Base-by-base conservation (phyloP, 495 filamentous ascomycete species). In the Lophiostoma macrostomum region DNA sequence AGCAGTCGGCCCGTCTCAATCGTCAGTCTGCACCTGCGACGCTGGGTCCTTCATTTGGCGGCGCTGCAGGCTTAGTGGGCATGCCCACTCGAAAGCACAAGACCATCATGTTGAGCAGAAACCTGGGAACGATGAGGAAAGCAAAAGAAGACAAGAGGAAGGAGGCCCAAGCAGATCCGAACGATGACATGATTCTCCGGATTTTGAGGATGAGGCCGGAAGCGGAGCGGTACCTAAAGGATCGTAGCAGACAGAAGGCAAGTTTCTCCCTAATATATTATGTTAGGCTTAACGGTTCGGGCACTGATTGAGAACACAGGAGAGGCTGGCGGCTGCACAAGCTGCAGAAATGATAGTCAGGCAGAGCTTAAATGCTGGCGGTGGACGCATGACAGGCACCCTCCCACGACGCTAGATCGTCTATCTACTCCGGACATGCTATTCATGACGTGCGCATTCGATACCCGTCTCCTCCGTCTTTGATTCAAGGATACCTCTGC, bases 191-290 rank as follows among this genome's bases (percentile, higher is more conserved):
- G 87, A 97, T 99, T 55, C 71, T 99, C 31, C 80, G 93, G 12
- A 97, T 99, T 55, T 69, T 99, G 58, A 81, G 93, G 40, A 99
- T 99, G 93, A 76, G 93, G 40, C 90, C 91, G 13, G 93, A 97
- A 74, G 94, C 93, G n/a, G 81, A 83, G 32, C 73, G 79, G 30
- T 99, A 99, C 73, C 74, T 99, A 42, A 86, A 84, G 47, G 91
- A 97, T 69, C 75, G 93, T 18, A 91, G 87, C 65, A 80, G 94
- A 51, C 93, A 99, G 73, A 91, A 91, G 73, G 56, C 54, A 35
- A 3, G 50, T 36, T 22, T 35, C 4, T 32, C 30, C 19, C n/a
- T 11, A 20, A 23, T n/a, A n/a, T n/a, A 43, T 10, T 14, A 43
- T 19, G 39, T 43, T 22, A 22, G 6, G 7, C 5, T 36, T 44